Base-by-base conservation (phyloP, 768 basidiomycete genomes). In the Leucocoprinus birnbaumii region DNA sequence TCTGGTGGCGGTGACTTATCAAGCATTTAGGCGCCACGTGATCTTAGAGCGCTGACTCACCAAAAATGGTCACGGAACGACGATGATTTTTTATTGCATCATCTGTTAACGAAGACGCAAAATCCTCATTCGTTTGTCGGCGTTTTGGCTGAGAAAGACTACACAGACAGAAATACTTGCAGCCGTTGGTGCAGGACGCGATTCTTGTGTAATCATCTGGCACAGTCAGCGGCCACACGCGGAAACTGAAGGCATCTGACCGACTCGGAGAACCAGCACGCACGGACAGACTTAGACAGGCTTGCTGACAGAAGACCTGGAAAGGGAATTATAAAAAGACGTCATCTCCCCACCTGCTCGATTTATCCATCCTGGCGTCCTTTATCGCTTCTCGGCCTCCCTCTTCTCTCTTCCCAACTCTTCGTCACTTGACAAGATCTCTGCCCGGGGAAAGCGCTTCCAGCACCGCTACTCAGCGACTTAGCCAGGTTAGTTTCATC, bases 301-400 rank as follows among this genome's bases (percentile, higher is more conserved):
- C 11, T 31, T 31, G 31, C 11, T 31, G 31, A 31, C 31, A 31
- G 31, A 31, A 31, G 31, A 31, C 31, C n/a, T n/a, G n/a, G 40
- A 14, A 21, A 21, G 42, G n/a, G 40, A 40, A 26, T 43, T 53
- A 59, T 51, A 59, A 56, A 57, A 47, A 40, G 46, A 40, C 56
- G 19, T 38, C 40, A 48, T 46, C 56, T 24, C n/a, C 35, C 41
- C 48, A 38, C 50, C 50, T 27, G 27, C n/a, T 53, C 51, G 43
- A 27, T 47, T 58, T 25, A 48, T 34, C 38, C 64, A 59, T 56
- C 48, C 63, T 67, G 64, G 64, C 66, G 56, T 61, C 51, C 48
- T 58, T 51, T 31, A 51, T 54, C 53, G 40, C 58, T 37, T 51
- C 50, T 45, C 48, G 43, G 25, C 56, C 55, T 35, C 37, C 51